Base-by-base conservation (phyloP, 331 rosid species). In the Phaseolus coccineus region DNA sequence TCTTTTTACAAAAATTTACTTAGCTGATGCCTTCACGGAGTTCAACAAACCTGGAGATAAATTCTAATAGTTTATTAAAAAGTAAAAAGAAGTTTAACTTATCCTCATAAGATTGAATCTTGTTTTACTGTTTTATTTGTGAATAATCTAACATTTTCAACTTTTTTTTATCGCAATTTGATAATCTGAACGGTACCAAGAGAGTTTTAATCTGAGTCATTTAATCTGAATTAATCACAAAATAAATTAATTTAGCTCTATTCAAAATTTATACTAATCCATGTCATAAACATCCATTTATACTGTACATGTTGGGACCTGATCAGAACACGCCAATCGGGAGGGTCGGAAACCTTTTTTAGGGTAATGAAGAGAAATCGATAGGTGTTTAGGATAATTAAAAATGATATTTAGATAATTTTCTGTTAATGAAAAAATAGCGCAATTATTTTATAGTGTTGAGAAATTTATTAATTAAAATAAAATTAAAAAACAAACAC, bases 301-400 rank as follows among this genome's bases (percentile, higher is more conserved):
- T 13, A 58, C 55, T n/a, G 58, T 67, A 35, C 72, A 31, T 77
- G 30, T 47, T 48, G 27, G 76, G 63, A 52, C 70, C 40, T 31
- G 74, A 70, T 3, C 46, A 31, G 31, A 25, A 40, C 48, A 15
- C 48, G 2, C 28, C 42, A 10, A 2, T 44, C 47, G 28, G 42
- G 68, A 72, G 80, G 58, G 64, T 77, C 42, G 63, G 51, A 44
- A 40, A 19, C 22, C 46, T 40, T 40, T 7, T 3, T 33, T 0
- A 19, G 22, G 22, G 22, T 19, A 19, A 19, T 19, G 22, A 19
- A 19, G 22, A 19, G 22, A 19, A 19, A 19, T 19, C 22, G 22
- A 19, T 19, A 19, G 22, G 22, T 19, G 22, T 19, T 19, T 19
- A 19, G 22, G 22, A 19, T 19, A 19, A 19, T 19, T 19, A 19